phyloP scores from a whole-genome alignment of 2,329 filamentous ascomycete genomes.

The Aspergillus sclerotialis region DNA sequence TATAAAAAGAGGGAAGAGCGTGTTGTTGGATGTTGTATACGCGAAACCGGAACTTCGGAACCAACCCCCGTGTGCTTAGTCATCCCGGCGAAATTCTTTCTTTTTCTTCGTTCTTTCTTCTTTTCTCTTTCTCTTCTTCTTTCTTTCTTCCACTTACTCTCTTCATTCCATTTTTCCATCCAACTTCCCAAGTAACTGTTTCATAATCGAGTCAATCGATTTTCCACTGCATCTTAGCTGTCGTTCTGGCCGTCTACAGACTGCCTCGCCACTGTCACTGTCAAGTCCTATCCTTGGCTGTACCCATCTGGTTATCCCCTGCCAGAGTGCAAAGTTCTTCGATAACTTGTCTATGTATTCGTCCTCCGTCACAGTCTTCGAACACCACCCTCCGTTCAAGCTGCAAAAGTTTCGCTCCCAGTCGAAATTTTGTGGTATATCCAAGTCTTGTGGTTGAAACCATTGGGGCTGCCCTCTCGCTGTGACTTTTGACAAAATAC shows the following conservation, averaged over 20 bases:
- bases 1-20: too few species aligned
- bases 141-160: background rate
- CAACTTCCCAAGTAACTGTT: too few species aligned
- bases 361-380: conserved; percentile 90
- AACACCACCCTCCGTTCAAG: conserved; percentile 88
- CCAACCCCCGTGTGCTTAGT: too few species aligned
- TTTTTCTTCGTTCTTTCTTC: conserved; percentile 1
- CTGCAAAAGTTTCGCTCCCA: conserved; percentile 95
- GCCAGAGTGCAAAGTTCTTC: conserved; percentile 26
- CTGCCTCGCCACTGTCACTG: conserved; percentile 4
- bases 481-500: conserved; percentile 27
- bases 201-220: too few species aligned
- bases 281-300: background rate
- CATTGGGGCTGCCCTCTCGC: conserved; percentile 21
- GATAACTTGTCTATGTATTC: conserved; percentile 90
- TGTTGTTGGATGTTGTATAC: too few species aligned
- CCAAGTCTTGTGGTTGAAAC: conserved; percentile 85
- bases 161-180: too few species aligned
- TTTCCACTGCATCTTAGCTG: too few species aligned
- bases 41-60: too few species aligned
- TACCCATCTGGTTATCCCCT: too few species aligned
- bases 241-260: too few species aligned
- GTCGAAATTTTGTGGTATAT: conserved; percentile 86
- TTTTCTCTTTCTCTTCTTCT: background rate
- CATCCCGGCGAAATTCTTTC: too few species aligned